These are phyloP conservation scores for Pharus latifolius DNA, from an alignment of 176 grass and related monocot genomes.

Conservation along the genomic window DNA sequence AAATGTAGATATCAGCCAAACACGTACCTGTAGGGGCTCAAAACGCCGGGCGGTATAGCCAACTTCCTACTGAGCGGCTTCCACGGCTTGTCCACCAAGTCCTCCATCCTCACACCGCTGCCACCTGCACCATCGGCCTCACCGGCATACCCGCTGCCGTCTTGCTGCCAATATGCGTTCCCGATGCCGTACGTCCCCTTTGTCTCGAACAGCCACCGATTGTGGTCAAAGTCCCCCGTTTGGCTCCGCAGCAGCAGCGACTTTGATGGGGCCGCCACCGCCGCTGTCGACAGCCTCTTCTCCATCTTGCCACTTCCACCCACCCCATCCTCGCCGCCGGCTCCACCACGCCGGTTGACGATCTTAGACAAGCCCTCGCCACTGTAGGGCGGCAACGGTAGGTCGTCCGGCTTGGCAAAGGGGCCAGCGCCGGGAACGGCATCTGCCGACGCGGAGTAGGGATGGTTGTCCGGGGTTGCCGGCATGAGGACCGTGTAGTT, in stretches of 20 bases:
- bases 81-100: conserved; percentile 39
- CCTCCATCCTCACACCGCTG: neutral
- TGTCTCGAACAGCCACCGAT: conserved; percentile 40
- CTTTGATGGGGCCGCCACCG: neutral
- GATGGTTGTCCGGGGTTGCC: conserved; percentile 47
- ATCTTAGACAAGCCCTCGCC: neutral
- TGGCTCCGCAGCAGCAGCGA: conserved; percentile 22
- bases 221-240: conserved; percentile 39
- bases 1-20: too few species aligned
- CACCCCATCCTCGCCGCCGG: neutral
- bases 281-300: neutral
- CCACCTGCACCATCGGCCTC: neutral
- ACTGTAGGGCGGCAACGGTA: neutral
- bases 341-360: neutral
- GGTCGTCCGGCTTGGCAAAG: conserved; percentile 14
- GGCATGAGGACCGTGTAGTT: conserved; percentile 50
- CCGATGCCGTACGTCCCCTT: conserved; percentile 34
- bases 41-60: neutral
- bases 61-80: conserved; percentile 35
- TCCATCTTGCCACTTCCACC: conserved; percentile 13
- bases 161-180: conserved; percentile 26
- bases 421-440: neutral
- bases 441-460: neutral
- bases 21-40: conserved; percentile 43
- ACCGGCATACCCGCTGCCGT: conserved; percentile 4